A percentile compares a stretch with the other conserved stretches of the same genome.
These are phyloP conservation scores for Mycena pura DNA, from an alignment of 768 basidiomycete species.

Conservation along the genomic window DNA sequence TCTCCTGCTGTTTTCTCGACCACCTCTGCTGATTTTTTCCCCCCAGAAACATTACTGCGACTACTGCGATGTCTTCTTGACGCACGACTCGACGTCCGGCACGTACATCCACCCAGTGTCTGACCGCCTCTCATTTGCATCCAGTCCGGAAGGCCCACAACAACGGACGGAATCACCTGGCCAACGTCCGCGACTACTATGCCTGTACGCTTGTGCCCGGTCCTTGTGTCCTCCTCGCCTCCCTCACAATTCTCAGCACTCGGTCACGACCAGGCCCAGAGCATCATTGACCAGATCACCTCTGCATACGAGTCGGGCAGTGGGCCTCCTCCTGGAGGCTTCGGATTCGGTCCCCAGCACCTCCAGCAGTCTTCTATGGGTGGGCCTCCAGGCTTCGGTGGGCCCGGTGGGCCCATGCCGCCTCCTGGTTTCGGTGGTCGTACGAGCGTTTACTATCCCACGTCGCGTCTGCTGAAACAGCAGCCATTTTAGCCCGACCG, in stretches of 20 bases:
- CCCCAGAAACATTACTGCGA: conserved; percentile 91
- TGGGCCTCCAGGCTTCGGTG: conserved; percentile 52
- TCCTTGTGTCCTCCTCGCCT: not conserved
- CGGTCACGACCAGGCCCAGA: conserved; percentile 97
- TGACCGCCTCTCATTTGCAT: conserved; percentile 10
- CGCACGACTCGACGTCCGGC: conserved; percentile 95
- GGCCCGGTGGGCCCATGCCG: conserved; percentile 56
- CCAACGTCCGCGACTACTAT: conserved; percentile 97
- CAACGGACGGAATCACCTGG: conserved; percentile 94
- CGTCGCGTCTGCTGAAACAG: conserved; percentile 48
- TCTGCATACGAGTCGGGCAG: conserved; percentile 88
- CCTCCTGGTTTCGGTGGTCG: conserved; percentile 63
- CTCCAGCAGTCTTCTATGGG: no score
- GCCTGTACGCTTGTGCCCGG: conserved; percentile 64
- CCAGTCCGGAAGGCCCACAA: conserved; percentile 98
- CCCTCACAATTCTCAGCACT: conserved; percentile 55
- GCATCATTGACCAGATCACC: conserved; percentile 97
- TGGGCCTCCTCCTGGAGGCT: conserved; percentile 87
- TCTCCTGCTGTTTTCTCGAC: conserved; percentile 1
- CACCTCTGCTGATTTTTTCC: conserved; percentile 6
- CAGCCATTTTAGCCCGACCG: conserved; percentile 69
- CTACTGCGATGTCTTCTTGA: conserved; percentile 93
- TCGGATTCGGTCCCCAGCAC: conserved; percentile 86
- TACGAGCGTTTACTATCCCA: conserved; percentile 36
- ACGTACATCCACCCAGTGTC: conserved; percentile 25